Conservation (phyloP, 768 basidiomycete species). For the Serendipita sp. region DNA sequence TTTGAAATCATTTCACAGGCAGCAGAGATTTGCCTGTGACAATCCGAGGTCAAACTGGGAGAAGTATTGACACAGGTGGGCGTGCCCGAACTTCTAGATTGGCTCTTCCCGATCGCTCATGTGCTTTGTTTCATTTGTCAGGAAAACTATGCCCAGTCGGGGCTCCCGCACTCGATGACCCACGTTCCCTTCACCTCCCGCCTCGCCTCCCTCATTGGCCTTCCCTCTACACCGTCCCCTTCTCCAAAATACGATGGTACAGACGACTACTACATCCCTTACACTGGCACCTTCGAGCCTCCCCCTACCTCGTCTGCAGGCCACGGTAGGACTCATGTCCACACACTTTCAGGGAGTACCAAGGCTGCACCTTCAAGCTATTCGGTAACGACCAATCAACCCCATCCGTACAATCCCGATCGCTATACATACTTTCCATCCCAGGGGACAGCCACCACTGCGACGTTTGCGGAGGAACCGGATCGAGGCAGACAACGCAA, state of each 20-base stretch:
- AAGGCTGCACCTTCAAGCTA: background rate
- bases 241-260: constrained; percentile 2
- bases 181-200: constrained; percentile 7
- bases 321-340: background rate
- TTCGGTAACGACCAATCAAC: background rate
- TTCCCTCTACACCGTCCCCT: background rate
- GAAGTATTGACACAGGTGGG: constrained; percentile 2
- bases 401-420: background rate
- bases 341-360: constrained; percentile 1
- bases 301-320: background rate
- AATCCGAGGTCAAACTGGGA: background rate
- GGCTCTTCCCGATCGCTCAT: background rate
- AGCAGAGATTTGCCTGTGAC: background rate
- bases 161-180: background rate
- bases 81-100: background rate
- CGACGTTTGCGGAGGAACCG: background rate
- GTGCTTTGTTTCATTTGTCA: background rate
- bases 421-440: background rate
- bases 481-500: background rate
- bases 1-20: background rate
- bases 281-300: background rate
- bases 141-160: constrained; percentile 3
- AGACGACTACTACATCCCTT: constrained; percentile 1
- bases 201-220: constrained; percentile 2
- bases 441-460: background rate